Conservation (phyloP, 805 yeast species). For the Yamadazyma nakazawae region DNA sequence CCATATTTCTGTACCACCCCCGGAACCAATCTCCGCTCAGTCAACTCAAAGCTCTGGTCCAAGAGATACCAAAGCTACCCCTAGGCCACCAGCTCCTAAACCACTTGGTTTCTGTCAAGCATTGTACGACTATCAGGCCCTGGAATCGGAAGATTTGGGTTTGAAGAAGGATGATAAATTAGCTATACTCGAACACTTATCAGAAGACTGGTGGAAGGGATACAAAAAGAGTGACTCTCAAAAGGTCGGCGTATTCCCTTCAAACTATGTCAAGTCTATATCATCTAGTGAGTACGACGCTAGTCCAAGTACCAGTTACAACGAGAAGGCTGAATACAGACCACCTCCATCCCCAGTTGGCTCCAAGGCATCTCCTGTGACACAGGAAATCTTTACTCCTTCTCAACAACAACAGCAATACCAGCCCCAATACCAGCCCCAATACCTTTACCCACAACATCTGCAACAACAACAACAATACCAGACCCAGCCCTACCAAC, state of each 20-base stretch:
- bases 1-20: background rate
- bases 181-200: conserved; percentile 65
- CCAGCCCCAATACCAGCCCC: conserved; percentile 13
- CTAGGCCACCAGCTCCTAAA: conserved; percentile 16
- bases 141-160: conserved; percentile 70
- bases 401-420: conserved; percentile 17
- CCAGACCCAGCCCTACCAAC: conserved; percentile 18
- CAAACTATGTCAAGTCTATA: conserved; percentile 67
- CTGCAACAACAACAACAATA: conserved; percentile 14
- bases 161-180: conserved; percentile 67
- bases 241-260: conserved; percentile 79
- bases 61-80: conserved; percentile 14
- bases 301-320: conserved; percentile 7
- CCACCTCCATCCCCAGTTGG: background rate
- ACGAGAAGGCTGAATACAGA: conserved; percentile 2
- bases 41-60: conserved; percentile 9
- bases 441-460: conserved; percentile 8
- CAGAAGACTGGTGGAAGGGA: conserved; percentile 93
- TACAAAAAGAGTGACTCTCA: conserved; percentile 33
- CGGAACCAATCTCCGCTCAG: background rate
- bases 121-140: conserved; percentile 69
- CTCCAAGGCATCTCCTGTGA: background rate
- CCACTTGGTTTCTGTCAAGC: conserved; percentile 52
- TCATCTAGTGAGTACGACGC: conserved; percentile 25
- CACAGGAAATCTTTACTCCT: background rate